Percentiles rank a stretch among this genome's conserved stretches.
Evolutionary conservation across 768 basidiomycete species (phyloP).

Genomic region (Kwoniella botswanensis): DNA sequence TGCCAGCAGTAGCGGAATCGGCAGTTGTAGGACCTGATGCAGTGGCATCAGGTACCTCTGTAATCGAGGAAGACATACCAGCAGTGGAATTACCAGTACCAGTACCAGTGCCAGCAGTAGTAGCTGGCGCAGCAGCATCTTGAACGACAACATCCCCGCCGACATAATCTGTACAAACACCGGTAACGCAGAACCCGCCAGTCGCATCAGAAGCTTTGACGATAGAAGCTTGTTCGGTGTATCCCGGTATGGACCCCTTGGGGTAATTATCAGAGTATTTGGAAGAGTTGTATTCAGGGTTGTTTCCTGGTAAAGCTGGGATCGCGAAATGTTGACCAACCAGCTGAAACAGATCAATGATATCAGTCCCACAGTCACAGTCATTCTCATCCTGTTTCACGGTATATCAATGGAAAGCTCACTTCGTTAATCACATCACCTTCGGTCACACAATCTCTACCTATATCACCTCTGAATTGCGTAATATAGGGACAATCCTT

Average conservation of each 20-base stretch:
- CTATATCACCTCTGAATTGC: constrained; percentile 9
- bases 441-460: constrained; percentile 22
- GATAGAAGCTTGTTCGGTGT: constrained; percentile 26
- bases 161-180: constrained; percentile 29
- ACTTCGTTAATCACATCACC: constrained; percentile 40
- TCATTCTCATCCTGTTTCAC: background rate
- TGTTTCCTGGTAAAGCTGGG: constrained; percentile 32
- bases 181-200: constrained; percentile 21
- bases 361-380: background rate
- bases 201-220: constrained; percentile 23
- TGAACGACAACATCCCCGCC: constrained; percentile 10
- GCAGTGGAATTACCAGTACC: background rate
- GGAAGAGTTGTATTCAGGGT: constrained; percentile 42
- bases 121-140: background rate
- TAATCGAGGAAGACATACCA: background rate
- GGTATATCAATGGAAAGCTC: background rate
- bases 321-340: constrained; percentile 13
- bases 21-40: no score
- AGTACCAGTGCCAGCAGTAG: background rate
- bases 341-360: background rate
- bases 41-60: background rate
- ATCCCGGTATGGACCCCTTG: constrained; percentile 12
- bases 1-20: no score
- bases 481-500: constrained; percentile 18
- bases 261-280: constrained; percentile 14